phyloP scores from a whole-genome alignment of 2,329 filamentous ascomycete genomes.

The Trichoderma sp. region DNA sequence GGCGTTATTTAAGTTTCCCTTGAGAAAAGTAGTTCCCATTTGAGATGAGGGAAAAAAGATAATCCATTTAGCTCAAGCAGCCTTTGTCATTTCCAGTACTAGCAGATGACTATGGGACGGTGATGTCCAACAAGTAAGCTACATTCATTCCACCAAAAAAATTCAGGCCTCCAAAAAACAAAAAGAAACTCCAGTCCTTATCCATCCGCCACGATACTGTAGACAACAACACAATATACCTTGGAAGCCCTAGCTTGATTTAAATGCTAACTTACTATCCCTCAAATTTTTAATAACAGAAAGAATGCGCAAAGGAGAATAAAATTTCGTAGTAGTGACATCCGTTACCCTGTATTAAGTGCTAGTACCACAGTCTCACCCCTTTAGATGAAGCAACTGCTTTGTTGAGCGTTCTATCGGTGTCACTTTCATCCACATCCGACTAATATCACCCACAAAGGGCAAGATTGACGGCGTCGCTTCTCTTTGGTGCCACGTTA shows the following conservation, averaged over 20 bases:
- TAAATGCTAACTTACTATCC: not conserved
- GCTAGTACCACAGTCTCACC: not conserved
- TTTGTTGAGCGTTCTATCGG: not conserved
- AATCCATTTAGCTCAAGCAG: not conserved
- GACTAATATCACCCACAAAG: not conserved
- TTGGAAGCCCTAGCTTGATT: not conserved
- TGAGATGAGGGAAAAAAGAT: not conserved
- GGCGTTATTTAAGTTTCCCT: not conserved
- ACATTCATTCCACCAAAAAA: not conserved
- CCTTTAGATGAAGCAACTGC: not conserved
- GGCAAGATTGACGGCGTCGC: not conserved
- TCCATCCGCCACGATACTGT: not conserved
- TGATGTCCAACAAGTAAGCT: not conserved
- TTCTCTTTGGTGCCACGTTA: not conserved
- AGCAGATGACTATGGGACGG: not conserved
- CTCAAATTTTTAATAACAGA: not conserved
- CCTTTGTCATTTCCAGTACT: not conserved
- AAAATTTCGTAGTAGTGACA: not conserved
- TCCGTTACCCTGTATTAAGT: not conserved
- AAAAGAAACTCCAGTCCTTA: not conserved
- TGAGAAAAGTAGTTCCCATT: not conserved
- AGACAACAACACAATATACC: not conserved
- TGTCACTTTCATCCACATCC: not conserved
- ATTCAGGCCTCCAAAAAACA: not conserved
- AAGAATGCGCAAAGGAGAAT: not conserved